Percentiles rank a stretch among this genome's conserved stretches.
phyloP scores from a whole-genome alignment of 305 asterid genomes.

The Solanum hybrid region DNA sequence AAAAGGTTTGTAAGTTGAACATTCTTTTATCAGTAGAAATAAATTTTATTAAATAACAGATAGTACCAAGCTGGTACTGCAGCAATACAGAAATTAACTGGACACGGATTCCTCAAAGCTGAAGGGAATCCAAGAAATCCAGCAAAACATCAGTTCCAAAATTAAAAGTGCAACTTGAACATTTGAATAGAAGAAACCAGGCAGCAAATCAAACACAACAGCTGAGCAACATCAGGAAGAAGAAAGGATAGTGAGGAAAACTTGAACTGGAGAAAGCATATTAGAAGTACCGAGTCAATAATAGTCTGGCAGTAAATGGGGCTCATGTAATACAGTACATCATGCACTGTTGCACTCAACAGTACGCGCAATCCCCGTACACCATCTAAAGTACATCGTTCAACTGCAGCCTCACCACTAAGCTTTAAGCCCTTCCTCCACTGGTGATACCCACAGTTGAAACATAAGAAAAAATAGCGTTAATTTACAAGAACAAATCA shows the following conservation, averaged over 20 bases:
- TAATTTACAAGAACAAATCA: neutral
- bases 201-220: neutral
- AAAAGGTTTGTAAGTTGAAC: neutral
- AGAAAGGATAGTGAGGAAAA: neutral
- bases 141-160: neutral
- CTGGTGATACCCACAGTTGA: slow-evolving; percentile 25
- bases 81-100: neutral
- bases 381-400: slow-evolving; percentile 81
- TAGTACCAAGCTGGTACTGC: neutral
- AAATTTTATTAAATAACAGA: neutral
- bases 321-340: slow-evolving; percentile 96
- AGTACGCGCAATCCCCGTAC: slow-evolving; percentile 85
- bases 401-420: slow-evolving; percentile 91
- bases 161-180: neutral
- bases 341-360: slow-evolving; percentile 98
- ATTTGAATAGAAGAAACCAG: neutral
- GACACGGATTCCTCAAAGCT: neutral
- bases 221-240: neutral
- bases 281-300: slow-evolving; percentile 68
- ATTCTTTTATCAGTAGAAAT: neutral
- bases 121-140: neutral
- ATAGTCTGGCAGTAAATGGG: slow-evolving; percentile 96
- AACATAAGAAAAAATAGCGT: neutral
- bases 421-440: slow-evolving; percentile 96
- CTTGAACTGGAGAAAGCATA: slow-evolving; percentile 8